These are phyloP conservation scores for Hordeum pubiflorum DNA, from an alignment of 202 grass and related monocot species.

Conservation along the genomic window DNA sequence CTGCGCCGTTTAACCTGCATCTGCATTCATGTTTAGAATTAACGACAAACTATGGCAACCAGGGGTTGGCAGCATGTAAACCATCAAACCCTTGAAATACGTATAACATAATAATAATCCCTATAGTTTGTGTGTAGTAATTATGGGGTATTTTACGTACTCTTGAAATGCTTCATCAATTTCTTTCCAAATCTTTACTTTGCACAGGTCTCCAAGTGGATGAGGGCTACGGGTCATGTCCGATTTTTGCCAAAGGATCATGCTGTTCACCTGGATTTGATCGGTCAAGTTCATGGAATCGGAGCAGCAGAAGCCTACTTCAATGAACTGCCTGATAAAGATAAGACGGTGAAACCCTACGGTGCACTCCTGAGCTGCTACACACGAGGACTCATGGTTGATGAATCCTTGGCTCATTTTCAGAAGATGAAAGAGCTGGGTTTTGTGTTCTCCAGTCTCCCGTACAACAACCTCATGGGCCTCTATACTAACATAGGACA, in stretches of 20 bases:
- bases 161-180: background rate
- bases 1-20: background rate
- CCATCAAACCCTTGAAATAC: background rate
- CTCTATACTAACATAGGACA: constrained; percentile 64
- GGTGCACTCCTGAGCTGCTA: constrained; percentile 84
- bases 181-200: background rate
- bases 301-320: constrained; percentile 68
- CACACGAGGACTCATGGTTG: constrained; percentile 41
- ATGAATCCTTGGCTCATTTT: constrained; percentile 70
- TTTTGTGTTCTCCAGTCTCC: constrained; percentile 43
- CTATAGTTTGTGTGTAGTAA: background rate
- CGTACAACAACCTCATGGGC: constrained; percentile 83
- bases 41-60: background rate
- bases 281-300: constrained; percentile 58
- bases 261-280: constrained; percentile 75
- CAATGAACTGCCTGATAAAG: constrained; percentile 44
- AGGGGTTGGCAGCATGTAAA: background rate
- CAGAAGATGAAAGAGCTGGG: constrained; percentile 70
- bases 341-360: constrained; percentile 61
- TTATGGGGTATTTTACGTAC: background rate
- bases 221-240: constrained; percentile 50
- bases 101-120: background rate
- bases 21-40: background rate
- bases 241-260: constrained; percentile 55
- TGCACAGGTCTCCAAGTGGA: constrained; percentile 79